A percentile compares a stretch with the other conserved stretches of the same genome.
Conservation (phyloP, 176 grass and related monocot species). For the Dactylis glomerata region DNA sequence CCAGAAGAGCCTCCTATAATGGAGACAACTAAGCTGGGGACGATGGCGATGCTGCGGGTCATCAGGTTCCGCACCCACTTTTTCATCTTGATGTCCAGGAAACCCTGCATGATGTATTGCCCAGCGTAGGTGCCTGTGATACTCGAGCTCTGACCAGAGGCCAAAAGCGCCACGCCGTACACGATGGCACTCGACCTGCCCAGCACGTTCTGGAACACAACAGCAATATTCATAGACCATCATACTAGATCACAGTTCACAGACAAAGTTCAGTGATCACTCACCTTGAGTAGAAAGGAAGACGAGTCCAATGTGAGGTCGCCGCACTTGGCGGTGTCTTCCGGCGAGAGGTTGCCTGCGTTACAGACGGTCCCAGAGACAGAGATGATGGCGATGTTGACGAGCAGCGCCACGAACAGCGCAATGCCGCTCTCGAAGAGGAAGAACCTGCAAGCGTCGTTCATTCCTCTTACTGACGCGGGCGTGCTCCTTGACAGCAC, state of each 20-base stretch:
- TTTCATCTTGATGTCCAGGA: constrained; percentile 89
- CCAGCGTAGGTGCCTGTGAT: constrained; percentile 93
- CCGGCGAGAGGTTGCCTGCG: constrained; percentile 35
- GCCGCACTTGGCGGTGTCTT: constrained; percentile 39
- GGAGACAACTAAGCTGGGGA: constrained; percentile 60
- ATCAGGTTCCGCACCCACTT: constrained; percentile 87
- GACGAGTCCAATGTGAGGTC: constrained; percentile 65
- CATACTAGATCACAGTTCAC: background rate
- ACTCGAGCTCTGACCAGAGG: constrained; percentile 93
- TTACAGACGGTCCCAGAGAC: constrained; percentile 69
- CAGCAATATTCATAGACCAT: background rate
- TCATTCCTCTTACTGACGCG: constrained; percentile 72
- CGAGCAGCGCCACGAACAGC: constrained; percentile 75
- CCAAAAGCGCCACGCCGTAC: constrained; percentile 77
- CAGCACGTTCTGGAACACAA: constrained; percentile 66
- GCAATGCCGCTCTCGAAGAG: constrained; percentile 80
- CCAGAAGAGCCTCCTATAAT: constrained; percentile 65
- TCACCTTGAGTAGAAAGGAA: constrained; percentile 82
- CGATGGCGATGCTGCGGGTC: constrained; percentile 71
- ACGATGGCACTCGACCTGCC: constrained; percentile 76
- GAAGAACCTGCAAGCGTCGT: constrained; percentile 58
- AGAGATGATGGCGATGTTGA: constrained; percentile 78
- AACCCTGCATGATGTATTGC: constrained; percentile 98
- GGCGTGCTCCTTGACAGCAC: constrained; percentile 81
- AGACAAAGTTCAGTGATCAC: background rate